Base-by-base conservation (phyloP, 177 flowering plant species). In the Telopea speciosissima region DNA sequence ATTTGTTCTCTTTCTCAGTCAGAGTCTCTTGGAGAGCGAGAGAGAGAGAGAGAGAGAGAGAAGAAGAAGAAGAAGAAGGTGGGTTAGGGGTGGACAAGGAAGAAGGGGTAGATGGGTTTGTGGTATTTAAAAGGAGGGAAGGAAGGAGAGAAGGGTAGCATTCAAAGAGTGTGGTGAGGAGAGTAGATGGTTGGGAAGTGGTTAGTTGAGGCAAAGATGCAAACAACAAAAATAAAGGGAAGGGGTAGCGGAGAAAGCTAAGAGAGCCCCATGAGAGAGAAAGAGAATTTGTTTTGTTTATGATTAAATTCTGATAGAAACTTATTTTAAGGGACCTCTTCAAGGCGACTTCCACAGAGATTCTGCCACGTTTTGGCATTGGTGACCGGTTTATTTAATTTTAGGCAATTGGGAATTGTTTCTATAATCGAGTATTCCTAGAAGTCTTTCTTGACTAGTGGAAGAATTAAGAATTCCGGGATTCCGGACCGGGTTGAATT, bases 91-190 rank as follows among this genome's bases (percentile, higher is more conserved):
- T 42, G 44, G 28, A 24, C 22, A 28, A 45, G 40, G 67, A 45
- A 45, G 31, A 22, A 67, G n/a, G 45, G 10, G 54, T 44, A 60
- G 75, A 71, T 59, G 14, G 67, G 65, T 1, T 40, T 6, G 70
- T 23, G 45, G 42, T 72, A 66, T 69, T 42, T 68, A 66, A 69
- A 71, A 54, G 65, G 42, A 13, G 63, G 44, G 24, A 44, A 58
- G 36, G 56, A 65, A 28, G 31, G 31, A n/a, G n/a, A n/a, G n/a
- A 28, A 28, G 2, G 73, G 72, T 69, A 61, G 81, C 82, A 81
- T 79, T 79, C 80, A 83, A 81, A 83, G 86, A 78, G 80, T 70
- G 79, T 79, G 82, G 65, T n/a, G 65, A 63, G 72, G 24, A 3
- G 10, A n/a, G 61, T 45, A 56, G 83, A 70, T 72, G 71, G 79